Conservation (phyloP, 768 basidiomycete species). For the Boletus vinaceobasis region DNA sequence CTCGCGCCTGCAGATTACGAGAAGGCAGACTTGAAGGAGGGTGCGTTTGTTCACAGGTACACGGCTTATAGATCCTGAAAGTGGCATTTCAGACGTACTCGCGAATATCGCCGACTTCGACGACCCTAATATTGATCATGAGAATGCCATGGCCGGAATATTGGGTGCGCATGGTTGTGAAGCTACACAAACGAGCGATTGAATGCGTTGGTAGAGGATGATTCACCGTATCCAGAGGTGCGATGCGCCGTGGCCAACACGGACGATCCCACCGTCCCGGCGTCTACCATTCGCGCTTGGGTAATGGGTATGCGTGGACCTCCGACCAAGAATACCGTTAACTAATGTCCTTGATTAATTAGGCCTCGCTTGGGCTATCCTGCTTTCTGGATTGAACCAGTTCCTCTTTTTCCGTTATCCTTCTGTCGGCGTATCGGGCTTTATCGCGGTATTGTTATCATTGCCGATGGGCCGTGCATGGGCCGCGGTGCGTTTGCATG, state of each 20-base stretch:
- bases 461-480: constrained; percentile 68
- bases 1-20: constrained; percentile 10
- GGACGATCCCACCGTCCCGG: constrained; percentile 65
- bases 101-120: constrained; percentile 24
- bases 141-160: constrained; percentile 9
- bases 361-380: constrained; percentile 46
- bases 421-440: constrained; percentile 35
- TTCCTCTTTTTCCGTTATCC: constrained; percentile 77
- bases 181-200: constrained; percentile 10
- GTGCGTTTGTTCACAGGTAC: neutral
- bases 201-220: constrained; percentile 44
- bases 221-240: constrained; percentile 84
- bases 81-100: neutral
- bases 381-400: constrained; percentile 73
- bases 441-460: constrained; percentile 68
- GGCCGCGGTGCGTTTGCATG: constrained; percentile 38
- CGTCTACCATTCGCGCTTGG: constrained; percentile 58
- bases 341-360: constrained; percentile 1
- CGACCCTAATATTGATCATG: constrained; percentile 36
- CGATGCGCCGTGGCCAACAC: constrained; percentile 72
- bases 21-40: constrained; percentile 8
- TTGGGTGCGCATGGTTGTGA: constrained; percentile 12
- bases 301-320: constrained; percentile 38
- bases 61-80: neutral
- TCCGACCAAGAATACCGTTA: rapidly evolving